phyloP scores from a whole-genome alignment of 2,329 filamentous ascomycete genomes.

The Teratosphaeria destructans region DNA sequence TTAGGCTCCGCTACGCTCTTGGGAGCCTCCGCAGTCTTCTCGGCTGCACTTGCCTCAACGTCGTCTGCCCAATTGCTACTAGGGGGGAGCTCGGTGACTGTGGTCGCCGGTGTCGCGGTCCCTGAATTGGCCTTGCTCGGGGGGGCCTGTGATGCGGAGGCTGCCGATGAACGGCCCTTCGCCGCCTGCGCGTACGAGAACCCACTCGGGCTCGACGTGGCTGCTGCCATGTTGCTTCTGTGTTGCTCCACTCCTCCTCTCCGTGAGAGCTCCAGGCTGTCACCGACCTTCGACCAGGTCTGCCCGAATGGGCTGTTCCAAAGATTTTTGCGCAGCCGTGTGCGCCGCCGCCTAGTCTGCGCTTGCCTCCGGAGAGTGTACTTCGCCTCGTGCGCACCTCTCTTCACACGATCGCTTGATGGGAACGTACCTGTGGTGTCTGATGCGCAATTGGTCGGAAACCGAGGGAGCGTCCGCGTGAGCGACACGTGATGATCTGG shows the following conservation, averaged over 20 bases:
- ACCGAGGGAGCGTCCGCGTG: not conserved
- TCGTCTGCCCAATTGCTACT: constrained; percentile 39
- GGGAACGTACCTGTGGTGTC: not conserved
- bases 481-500: not conserved
- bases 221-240: constrained; percentile 15
- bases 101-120: constrained; percentile 32
- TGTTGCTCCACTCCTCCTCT: not conserved
- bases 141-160: constrained; percentile 34
- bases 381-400: not conserved
- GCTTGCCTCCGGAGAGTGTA: not conserved
- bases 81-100: constrained; percentile 26
- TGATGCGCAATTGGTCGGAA: not conserved
- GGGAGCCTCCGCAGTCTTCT: constrained; percentile 27
- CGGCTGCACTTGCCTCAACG: constrained; percentile 30
- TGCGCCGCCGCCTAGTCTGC: not conserved
- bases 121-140: constrained; percentile 37
- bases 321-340: constrained; percentile 1
- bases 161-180: constrained; percentile 55
- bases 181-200: constrained; percentile 97
- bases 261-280: constrained; percentile 1
- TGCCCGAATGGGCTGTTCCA: constrained; percentile 7
- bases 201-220: constrained; percentile 21
- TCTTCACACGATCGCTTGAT: not conserved
- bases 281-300: constrained; percentile 7
- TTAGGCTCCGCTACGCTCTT: constrained; percentile 14